Evolutionary conservation across 768 basidiomycete genomes (phyloP).

Genomic region (Calvatia gigantea): DNA sequence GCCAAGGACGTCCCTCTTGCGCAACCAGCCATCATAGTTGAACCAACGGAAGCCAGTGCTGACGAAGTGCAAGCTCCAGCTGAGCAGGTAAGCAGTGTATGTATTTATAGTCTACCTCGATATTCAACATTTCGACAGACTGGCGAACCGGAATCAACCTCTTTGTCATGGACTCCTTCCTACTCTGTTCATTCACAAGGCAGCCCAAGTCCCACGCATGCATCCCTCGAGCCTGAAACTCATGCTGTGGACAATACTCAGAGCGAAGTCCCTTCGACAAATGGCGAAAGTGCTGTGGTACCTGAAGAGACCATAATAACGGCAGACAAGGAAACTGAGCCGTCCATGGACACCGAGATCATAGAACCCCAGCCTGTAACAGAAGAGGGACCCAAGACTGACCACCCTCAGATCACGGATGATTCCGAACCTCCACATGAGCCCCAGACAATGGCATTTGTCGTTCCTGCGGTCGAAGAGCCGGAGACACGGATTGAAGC

Average conservation of each 20-base stretch:
- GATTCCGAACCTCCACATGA: neutral
- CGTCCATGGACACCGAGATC: neutral
- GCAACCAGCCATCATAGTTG: neutral
- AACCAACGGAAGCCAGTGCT: neutral
- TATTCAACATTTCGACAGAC: neutral
- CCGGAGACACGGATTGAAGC: neutral
- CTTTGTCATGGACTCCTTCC: slow-evolving; percentile 32
- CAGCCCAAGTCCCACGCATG: slow-evolving; percentile 19
- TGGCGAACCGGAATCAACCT: neutral
- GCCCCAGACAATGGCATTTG: neutral
- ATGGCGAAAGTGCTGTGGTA: neutral
- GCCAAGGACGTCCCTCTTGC: neutral
- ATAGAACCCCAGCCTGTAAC: neutral
- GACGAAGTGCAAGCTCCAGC: neutral
- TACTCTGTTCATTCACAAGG: slow-evolving; percentile 41
- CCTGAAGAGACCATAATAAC: neutral
- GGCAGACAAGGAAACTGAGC: neutral
- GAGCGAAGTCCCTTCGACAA: neutral
- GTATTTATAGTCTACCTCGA: neutral
- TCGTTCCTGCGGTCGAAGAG: neutral
- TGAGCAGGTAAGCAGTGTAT: neutral
- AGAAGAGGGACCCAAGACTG: neutral
- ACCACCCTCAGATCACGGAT: neutral
- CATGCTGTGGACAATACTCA: neutral
- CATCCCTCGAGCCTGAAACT: slow-evolving; percentile 1